These are phyloP conservation scores for Citrus australasica DNA, from an alignment of 345 rosid species.

Conservation along the genomic window DNA sequence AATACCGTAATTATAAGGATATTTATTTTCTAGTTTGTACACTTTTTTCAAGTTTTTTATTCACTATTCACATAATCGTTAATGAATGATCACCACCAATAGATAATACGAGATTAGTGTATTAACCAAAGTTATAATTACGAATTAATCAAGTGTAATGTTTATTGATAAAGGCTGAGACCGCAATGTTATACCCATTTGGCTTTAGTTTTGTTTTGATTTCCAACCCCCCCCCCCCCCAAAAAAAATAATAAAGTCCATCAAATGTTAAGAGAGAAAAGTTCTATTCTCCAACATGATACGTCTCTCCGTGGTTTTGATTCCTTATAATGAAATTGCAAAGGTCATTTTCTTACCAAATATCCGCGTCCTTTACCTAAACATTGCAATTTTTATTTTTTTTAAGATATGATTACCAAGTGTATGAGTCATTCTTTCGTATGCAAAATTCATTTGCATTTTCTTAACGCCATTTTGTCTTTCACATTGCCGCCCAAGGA, in stretches of 20 bases:
- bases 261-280: conserved; percentile 1
- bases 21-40: too few relatives aligned
- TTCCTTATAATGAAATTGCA: conserved; percentile 13
- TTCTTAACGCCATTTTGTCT: neutral
- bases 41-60: too few relatives aligned
- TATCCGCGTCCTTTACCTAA: neutral
- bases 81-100: too few relatives aligned
- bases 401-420: neutral
- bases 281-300: conserved; percentile 6
- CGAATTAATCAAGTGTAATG: neutral
- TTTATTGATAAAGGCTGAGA: conserved; percentile 21
- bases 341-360: conserved; percentile 28
- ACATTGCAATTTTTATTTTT: neutral
- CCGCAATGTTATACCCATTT: conserved; percentile 17
- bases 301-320: conserved; percentile 12
- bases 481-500: neutral
- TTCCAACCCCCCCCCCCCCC: too few relatives aligned
- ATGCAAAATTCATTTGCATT: neutral
- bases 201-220: conserved; percentile 4
- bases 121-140: neutral
- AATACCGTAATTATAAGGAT: too few relatives aligned
- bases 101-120: too few relatives aligned
- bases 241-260: too few relatives aligned
- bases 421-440: conserved; percentile 9
- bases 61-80: too few relatives aligned